Conservation (phyloP, 768 basidiomycete genomes). For the Suillus plorans region DNA sequence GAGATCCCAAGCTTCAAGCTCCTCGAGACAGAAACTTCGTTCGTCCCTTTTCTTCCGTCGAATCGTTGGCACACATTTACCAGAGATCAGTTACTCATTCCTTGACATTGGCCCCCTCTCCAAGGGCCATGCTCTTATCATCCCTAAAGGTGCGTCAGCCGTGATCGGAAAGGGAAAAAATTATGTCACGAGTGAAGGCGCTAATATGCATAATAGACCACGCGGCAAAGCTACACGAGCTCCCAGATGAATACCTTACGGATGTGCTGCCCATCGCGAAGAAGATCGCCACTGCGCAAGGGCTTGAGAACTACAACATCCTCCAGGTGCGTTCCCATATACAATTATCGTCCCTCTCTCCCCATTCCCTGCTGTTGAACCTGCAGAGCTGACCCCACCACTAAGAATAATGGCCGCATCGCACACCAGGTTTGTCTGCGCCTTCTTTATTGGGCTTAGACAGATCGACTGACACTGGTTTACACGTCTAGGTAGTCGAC, state of each 20-base stretch:
- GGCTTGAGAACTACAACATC: conserved; percentile 81
- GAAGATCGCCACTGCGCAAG: conserved; percentile 80
- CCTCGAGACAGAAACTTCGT: conserved; percentile 72
- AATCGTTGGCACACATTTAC: background rate
- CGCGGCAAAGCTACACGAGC: conserved; percentile 78
- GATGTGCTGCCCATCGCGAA: conserved; percentile 82
- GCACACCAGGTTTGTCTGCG: conserved; percentile 51
- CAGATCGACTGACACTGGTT: background rate
- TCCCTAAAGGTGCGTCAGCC: conserved; percentile 77
- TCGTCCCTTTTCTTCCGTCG: conserved; percentile 26
- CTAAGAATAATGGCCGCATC: conserved; percentile 65
- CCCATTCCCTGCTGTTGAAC: background rate
- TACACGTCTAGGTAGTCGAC: conserved; percentile 54
- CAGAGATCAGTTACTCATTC: conserved; percentile 66
- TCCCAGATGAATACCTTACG: conserved; percentile 81
- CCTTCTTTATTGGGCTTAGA: background rate
- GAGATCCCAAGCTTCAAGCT: conserved; percentile 90
- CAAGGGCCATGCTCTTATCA: conserved; percentile 88
- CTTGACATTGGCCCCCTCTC: conserved; percentile 90
- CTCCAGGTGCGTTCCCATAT: conserved; percentile 48
- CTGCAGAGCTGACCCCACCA: background rate
- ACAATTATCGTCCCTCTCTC: background rate
- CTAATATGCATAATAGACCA: conserved; percentile 57
- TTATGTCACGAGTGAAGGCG: background rate
- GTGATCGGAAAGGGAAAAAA: background rate